These are phyloP conservation scores for Neurospora sp. DNA, from an alignment of 495 filamentous ascomycete species.

Conservation along the genomic window DNA sequence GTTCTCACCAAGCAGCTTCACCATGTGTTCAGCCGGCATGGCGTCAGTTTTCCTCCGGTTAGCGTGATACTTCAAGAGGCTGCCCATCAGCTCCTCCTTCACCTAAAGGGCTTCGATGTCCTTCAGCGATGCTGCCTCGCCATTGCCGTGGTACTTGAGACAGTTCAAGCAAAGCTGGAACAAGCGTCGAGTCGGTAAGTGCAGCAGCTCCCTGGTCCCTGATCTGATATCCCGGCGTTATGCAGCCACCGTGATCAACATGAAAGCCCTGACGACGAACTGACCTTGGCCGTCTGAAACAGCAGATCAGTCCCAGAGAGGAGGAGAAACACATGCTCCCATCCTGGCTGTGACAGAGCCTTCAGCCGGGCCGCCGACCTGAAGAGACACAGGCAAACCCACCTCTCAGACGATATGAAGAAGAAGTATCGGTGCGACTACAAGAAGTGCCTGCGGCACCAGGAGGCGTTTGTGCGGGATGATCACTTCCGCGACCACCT, in stretches of 20 bases:
- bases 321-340: slow-evolving; percentile 17
- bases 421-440: slow-evolving; percentile 33
- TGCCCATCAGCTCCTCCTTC: slow-evolving; percentile 12
- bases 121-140: slow-evolving; percentile 4
- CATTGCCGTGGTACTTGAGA: slow-evolving; percentile 1
- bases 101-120: slow-evolving; percentile 6
- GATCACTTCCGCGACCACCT: slow-evolving; percentile 43
- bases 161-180: background rate
- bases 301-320: background rate
- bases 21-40: background rate
- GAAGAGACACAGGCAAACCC: slow-evolving; percentile 33
- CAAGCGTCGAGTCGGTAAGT: background rate
- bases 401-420: slow-evolving; percentile 25
- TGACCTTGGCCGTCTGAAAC: background rate
- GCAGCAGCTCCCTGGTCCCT: background rate
- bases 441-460: slow-evolving; percentile 26
- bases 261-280: background rate
- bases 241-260: background rate
- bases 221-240: background rate
- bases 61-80: slow-evolving; percentile 8
- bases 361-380: slow-evolving; percentile 41
- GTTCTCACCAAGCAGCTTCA: slow-evolving; percentile 3
- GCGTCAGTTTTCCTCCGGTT: background rate
- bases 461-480: slow-evolving; percentile 28
- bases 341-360: slow-evolving; percentile 19